phyloP scores from a whole-genome alignment of 2,329 filamentous ascomycete species.

The Cercospora zeina region DNA sequence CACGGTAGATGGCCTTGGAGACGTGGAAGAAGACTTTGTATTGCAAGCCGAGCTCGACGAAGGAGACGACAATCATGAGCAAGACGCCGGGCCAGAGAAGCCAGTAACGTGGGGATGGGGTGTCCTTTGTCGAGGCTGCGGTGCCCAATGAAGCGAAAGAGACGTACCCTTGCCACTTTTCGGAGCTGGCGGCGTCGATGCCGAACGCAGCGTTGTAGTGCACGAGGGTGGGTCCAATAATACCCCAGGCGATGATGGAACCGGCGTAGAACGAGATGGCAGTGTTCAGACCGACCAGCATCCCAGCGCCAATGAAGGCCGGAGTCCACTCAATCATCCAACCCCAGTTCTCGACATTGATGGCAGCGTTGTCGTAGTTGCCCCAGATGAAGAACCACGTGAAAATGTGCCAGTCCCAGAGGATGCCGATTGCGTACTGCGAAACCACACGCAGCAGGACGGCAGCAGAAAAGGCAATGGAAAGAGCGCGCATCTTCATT shows the following conservation, averaged over 20 bases:
- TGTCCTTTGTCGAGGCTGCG: slow-evolving; percentile 43
- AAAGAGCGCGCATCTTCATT: slow-evolving; percentile 59
- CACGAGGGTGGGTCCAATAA: slow-evolving; percentile 60
- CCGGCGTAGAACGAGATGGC: slow-evolving; percentile 60
- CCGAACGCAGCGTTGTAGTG: slow-evolving; percentile 54
- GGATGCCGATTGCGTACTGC: slow-evolving; percentile 60
- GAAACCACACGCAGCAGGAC: slow-evolving; percentile 58
- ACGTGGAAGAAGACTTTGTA: slow-evolving; percentile 48
- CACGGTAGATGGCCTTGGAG: slow-evolving; percentile 54
- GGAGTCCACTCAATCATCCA: slow-evolving; percentile 62
- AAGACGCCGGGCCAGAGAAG: slow-evolving; percentile 55
- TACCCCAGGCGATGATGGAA: slow-evolving; percentile 57
- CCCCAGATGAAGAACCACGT: slow-evolving; percentile 58
- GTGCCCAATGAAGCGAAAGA: slow-evolving; percentile 45
- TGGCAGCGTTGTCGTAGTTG: slow-evolving; percentile 52
- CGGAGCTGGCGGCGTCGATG: slow-evolving; percentile 34
- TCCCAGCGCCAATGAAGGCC: slow-evolving; percentile 60
- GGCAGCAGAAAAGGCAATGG: slow-evolving; percentile 53
- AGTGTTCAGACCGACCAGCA: slow-evolving; percentile 61
- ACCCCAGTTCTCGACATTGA: slow-evolving; percentile 61
- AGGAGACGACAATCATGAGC: slow-evolving; percentile 54
- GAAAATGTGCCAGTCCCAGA: slow-evolving; percentile 51
- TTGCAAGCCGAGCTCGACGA: slow-evolving; percentile 43
- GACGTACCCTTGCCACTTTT: slow-evolving; percentile 48
- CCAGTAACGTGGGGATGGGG: slow-evolving; percentile 55